Evolutionary conservation across 768 basidiomycete species (phyloP).

Genomic region (Hericium alpestre): DNA sequence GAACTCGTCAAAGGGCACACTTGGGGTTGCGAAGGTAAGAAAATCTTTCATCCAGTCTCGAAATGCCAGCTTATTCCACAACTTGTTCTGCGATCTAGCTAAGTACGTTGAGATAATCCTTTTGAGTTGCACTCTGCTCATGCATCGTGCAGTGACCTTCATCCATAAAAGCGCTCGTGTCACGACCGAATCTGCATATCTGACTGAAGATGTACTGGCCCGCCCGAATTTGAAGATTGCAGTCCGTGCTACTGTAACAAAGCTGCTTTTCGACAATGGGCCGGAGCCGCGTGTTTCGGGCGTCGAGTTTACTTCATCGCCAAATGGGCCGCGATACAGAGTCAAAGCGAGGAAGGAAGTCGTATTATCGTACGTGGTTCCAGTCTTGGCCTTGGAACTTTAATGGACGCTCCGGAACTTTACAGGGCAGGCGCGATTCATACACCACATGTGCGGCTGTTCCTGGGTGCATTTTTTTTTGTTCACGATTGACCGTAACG

Average conservation of each 20-base stretch:
- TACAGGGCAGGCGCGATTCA: conserved; percentile 52
- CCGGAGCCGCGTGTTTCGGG: conserved; percentile 39
- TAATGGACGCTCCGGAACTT: background rate
- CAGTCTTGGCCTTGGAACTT: background rate
- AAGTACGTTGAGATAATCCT: conserved; percentile 14
- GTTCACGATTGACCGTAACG: background rate
- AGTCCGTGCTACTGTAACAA: conserved; percentile 45
- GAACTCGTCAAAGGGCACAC: conserved; percentile 42
- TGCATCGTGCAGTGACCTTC: conserved; percentile 46
- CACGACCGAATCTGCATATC: conserved; percentile 56
- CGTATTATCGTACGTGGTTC: conserved; percentile 41
- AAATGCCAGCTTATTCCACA: background rate
- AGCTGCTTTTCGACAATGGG: conserved; percentile 36
- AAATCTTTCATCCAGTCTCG: background rate
- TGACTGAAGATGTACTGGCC: conserved; percentile 51
- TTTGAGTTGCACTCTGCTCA: conserved; percentile 7
- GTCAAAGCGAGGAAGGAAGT: conserved; percentile 48
- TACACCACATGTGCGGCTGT: conserved; percentile 39
- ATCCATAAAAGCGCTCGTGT: conserved; percentile 45
- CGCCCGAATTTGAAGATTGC: conserved; percentile 58
- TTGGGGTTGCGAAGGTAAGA: conserved; percentile 53
- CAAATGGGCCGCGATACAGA: conserved; percentile 31
- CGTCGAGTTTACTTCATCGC: conserved; percentile 40
- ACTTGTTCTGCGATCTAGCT: conserved; percentile 12
- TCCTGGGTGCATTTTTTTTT: background rate